phyloP scores from a whole-genome alignment of 2,329 filamentous ascomycete genomes.

The Colletotrichum melonis region DNA sequence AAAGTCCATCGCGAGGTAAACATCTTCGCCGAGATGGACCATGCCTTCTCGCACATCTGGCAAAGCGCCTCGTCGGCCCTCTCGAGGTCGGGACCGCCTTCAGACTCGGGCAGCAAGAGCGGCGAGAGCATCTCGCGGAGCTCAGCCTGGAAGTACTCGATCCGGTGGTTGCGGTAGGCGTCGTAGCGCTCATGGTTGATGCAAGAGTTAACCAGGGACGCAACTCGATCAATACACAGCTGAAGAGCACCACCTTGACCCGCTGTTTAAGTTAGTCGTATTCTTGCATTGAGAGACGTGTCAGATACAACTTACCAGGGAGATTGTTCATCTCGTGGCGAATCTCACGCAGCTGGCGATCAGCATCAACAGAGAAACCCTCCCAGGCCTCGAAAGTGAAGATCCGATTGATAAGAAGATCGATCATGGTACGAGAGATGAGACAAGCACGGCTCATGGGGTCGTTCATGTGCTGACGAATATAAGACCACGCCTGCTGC shows the following conservation, averaged over 20 bases:
- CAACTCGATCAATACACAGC: slow-evolving; percentile 52
- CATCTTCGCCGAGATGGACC: slow-evolving; percentile 60
- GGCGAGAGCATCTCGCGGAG: slow-evolving; percentile 55
- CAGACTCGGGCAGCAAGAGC: slow-evolving; percentile 49
- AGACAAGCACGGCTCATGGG: slow-evolving; percentile 54
- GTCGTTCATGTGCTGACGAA: slow-evolving; percentile 53
- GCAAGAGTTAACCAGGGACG: slow-evolving; percentile 51
- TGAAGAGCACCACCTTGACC: slow-evolving; percentile 40
- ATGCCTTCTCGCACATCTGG: slow-evolving; percentile 52
- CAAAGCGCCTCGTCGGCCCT: slow-evolving; percentile 56
- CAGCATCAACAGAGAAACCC: slow-evolving; percentile 49
- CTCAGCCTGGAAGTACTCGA: slow-evolving; percentile 52
- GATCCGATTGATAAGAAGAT: slow-evolving; percentile 55
- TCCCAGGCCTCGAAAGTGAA: slow-evolving; percentile 54
- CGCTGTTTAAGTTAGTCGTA: slow-evolving; percentile 1
- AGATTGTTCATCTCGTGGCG: slow-evolving; percentile 50
- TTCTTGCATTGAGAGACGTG: neutral
- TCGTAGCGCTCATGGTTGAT: slow-evolving; percentile 45
- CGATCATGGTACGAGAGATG: slow-evolving; percentile 55
- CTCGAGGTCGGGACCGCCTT: slow-evolving; percentile 40
- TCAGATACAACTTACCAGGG: slow-evolving; percentile 43
- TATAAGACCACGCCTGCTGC: slow-evolving; percentile 52
- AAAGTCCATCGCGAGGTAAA: slow-evolving; percentile 57
- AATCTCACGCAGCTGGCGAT: slow-evolving; percentile 46
- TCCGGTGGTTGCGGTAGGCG: slow-evolving; percentile 36